phyloP scores from a whole-genome alignment of 441 rosid genomes.

The Mallotus japonicus region DNA sequence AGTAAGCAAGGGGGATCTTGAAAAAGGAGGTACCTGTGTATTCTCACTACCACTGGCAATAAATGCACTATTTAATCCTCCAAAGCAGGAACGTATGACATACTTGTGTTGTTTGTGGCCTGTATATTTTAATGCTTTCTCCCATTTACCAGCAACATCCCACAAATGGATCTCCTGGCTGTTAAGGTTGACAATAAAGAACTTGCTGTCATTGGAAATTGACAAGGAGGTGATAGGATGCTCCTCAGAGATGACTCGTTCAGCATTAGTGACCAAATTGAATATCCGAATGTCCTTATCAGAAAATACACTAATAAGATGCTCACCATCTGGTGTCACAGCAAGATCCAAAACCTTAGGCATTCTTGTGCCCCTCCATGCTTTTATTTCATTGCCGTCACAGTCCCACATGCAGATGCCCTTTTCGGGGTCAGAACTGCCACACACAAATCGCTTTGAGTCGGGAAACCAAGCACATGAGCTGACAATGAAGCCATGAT shows the following conservation, averaged over 20 bases:
- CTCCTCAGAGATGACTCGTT: conserved; percentile 61
- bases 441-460: conserved; percentile 82
- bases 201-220: conserved; percentile 60
- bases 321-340: conserved; percentile 74
- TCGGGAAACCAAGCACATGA: conserved; percentile 97
- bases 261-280: conserved; percentile 58
- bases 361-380: conserved; percentile 77
- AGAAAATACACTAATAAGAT: conserved; percentile 55
- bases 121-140: conserved; percentile 48
- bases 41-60: conserved; percentile 95
- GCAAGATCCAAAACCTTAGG: conserved; percentile 85
- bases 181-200: conserved; percentile 74
- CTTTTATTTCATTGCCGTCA: conserved; percentile 75
- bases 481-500: conserved; percentile 70
- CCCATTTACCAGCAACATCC: conserved; percentile 75
- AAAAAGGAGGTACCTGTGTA: conserved; percentile 49
- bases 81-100: conserved; percentile 90
- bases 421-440: conserved; percentile 77
- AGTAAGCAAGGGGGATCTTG: neutral
- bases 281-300: conserved; percentile 66
- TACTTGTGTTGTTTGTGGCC: conserved; percentile 80
- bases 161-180: conserved; percentile 89
- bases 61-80: conserved; percentile 70
- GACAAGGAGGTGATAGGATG: conserved; percentile 74
- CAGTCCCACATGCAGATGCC: conserved; percentile 87